phyloP scores from a whole-genome alignment of 2,329 filamentous ascomycete genomes.

The Fusarium sp. region DNA sequence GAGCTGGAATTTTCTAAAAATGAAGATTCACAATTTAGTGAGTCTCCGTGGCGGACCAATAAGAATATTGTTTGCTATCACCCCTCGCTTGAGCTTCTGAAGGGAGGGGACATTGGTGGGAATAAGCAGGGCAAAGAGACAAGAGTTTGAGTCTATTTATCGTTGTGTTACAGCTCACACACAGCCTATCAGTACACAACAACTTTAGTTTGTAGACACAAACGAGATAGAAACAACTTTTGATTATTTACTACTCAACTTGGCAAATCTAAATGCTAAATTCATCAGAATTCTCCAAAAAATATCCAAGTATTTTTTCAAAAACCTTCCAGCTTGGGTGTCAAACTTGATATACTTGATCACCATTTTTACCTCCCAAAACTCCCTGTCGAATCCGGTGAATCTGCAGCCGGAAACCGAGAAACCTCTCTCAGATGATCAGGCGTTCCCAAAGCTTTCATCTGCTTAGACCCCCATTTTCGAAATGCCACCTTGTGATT shows the following conservation, averaged over 20 bases:
- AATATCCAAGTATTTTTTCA: too few species aligned
- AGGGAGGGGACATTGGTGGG: constrained; percentile 7
- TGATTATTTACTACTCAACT: too few species aligned
- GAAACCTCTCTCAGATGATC: constrained; percentile 38
- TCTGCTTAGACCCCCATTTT: constrained; percentile 21
- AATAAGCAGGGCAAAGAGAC: neutral
- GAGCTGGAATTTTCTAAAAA: neutral
- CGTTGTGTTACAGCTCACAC: neutral
- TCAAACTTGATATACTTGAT: neutral
- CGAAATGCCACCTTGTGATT: constrained; percentile 36
- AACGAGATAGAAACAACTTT: too few species aligned
- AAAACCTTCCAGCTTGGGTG: neutral
- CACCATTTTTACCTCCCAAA: neutral
- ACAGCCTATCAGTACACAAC: too few species aligned
- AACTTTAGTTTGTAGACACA: too few species aligned
- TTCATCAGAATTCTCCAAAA: too few species aligned
- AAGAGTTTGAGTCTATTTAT: neutral
- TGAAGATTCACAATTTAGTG: constrained; percentile 3
- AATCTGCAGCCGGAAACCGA: constrained; percentile 19
- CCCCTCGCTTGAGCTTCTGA: constrained; percentile 3
- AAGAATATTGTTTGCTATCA: neutral
- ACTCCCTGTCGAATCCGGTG: neutral
- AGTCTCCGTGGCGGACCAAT: constrained; percentile 12
- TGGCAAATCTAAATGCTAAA: too few species aligned
- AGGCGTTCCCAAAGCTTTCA: constrained; percentile 36